Evolutionary conservation across 164 flowering plant species (phyloP).

Genomic region (Saururus chinensis): DNA sequence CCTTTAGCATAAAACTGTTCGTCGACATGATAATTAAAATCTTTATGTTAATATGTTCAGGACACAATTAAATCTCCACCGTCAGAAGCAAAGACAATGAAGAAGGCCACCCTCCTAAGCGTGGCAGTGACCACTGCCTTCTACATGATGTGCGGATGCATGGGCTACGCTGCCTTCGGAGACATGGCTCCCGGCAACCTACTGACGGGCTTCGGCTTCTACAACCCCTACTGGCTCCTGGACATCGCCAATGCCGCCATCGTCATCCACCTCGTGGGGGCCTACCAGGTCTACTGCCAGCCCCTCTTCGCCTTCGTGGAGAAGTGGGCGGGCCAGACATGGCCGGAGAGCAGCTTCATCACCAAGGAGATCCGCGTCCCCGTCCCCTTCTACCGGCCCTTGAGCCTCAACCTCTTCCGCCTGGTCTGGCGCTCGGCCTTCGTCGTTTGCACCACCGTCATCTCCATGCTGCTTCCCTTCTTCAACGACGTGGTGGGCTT

Average conservation of each 20-base stretch:
- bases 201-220: constrained; percentile 63
- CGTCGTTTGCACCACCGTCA: constrained; percentile 38
- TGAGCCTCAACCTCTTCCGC: constrained; percentile 35
- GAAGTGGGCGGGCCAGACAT: constrained; percentile 27
- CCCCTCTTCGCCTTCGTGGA: constrained; percentile 60
- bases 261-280: constrained; percentile 61
- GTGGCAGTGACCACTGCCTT: constrained; percentile 38
- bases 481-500: constrained; percentile 54
- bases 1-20: neutral
- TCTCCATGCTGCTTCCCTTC: constrained; percentile 59
- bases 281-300: constrained; percentile 56
- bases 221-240: constrained; percentile 54
- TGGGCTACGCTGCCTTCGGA: constrained; percentile 65
- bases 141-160: constrained; percentile 59
- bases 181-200: constrained; percentile 48
- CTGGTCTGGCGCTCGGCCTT: constrained; percentile 39
- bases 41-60: constrained; percentile 11
- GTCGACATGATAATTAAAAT: neutral
- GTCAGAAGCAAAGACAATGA: constrained; percentile 52
- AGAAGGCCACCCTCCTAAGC: constrained; percentile 34
- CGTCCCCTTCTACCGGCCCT: constrained; percentile 23
- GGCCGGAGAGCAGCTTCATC: constrained; percentile 34
- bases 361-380: constrained; percentile 28
- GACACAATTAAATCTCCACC: constrained; percentile 54
- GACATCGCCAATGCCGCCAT: constrained; percentile 58